Conservation (phyloP, 2,329 filamentous ascomycete genomes). For the Hypoxylon sp. region DNA sequence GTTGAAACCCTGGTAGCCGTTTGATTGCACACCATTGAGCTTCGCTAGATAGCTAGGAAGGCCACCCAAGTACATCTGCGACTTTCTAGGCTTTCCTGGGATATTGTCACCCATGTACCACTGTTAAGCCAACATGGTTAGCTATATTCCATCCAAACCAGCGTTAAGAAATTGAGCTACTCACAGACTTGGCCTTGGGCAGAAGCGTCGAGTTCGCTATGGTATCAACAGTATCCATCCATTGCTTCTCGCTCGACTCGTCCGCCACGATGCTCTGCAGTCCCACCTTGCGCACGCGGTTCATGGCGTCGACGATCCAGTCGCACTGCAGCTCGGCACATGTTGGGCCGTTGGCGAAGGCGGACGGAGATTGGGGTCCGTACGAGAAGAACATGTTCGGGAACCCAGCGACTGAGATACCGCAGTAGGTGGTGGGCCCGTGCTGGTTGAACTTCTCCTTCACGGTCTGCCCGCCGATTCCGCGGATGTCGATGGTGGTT, state of each 20-base stretch:
- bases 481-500: slow-evolving; percentile 50
- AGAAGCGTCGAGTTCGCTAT: slow-evolving; percentile 46
- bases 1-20: slow-evolving; percentile 30
- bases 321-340: slow-evolving; percentile 52
- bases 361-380: slow-evolving; percentile 52
- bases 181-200: slow-evolving; percentile 46
- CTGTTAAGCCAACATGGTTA: slow-evolving; percentile 15
- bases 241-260: slow-evolving; percentile 45
- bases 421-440: slow-evolving; percentile 51
- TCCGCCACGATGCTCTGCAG: slow-evolving; percentile 46
- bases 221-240: slow-evolving; percentile 43
- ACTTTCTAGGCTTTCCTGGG: slow-evolving; percentile 50
- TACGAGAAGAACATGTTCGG: slow-evolving; percentile 58
- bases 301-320: slow-evolving; percentile 49
- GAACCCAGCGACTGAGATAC: slow-evolving; percentile 51
- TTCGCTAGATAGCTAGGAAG: slow-evolving; percentile 34
- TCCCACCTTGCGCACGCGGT: slow-evolving; percentile 43
- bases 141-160: no score
- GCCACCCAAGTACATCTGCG: slow-evolving; percentile 47
- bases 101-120: slow-evolving; percentile 54
- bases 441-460: slow-evolving; percentile 48
- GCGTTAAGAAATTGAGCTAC: no score
- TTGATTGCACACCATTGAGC: slow-evolving; percentile 13
- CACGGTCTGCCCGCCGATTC: slow-evolving; percentile 44
- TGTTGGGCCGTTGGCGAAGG: slow-evolving; percentile 52